Evolutionary conservation across 805 yeast species (phyloP), one percentile per base, ranked within the genome.

Genomic region (Saccharomycopsis sp.): DNA sequence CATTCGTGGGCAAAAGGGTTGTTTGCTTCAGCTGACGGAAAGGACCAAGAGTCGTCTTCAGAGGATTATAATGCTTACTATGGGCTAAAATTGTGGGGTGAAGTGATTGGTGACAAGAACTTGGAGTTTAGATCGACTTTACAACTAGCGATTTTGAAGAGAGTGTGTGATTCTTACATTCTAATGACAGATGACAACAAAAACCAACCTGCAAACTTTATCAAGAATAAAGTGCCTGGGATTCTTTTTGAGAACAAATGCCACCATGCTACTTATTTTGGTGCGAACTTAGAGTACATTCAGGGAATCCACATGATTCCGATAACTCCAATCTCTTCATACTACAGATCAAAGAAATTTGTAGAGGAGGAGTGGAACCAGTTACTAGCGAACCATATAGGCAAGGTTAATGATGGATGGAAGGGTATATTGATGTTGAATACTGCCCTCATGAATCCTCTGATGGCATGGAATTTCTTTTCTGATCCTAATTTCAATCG

Each of bases 291-390:
- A 3, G 87, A 87, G 66, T 87, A 83, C 74, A 83, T 87, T 54
- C 92, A 87, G 65, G 89, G 89, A 70, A 87, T 86, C 54, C 92
- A 87, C 68, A 87, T 87, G 77, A 73, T 87, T 38, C 94, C 93
- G 19, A 77, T 86, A 15, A 84, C 89, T 0, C 84, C 90, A 1
- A 73, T 83, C 7, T 83, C 89, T 3, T 80, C 87, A 0, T 84
- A 78, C 64, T 75, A 85, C 17, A 74, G 91, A 65, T 69, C 73
- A 1, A 76, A 79, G 2, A 68, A 68, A 2, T 86, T 83, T 71
- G 86, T 81, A 2, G 65, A 71, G 63, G 82, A 86, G 66, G 91
- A 86, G 70, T 86, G 89, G 89, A 74, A 77, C 14, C 75, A 75
- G 57, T 78, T 76, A 60, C 70, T 86, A 47, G 67, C 69, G 3